Percentiles rank a stretch among this genome's conserved stretches.
These are phyloP conservation scores for Primulina tabacum DNA, from an alignment of 257 asterid species.

Conservation along the genomic window DNA sequence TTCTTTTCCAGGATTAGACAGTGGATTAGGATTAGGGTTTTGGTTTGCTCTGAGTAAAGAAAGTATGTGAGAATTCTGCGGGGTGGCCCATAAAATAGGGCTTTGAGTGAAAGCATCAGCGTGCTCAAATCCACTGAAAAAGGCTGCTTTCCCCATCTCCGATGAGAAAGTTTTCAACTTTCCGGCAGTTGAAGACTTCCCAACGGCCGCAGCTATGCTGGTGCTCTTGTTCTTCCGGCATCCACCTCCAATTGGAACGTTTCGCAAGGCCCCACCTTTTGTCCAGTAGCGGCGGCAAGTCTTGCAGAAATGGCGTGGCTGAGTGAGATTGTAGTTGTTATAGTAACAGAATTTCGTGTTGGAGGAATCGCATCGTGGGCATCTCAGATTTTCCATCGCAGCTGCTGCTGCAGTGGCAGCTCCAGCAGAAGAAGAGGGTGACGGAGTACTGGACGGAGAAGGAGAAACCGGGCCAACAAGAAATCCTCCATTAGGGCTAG, in stretches of 20 bases:
- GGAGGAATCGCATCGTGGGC: constrained; percentile 82
- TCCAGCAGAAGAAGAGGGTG: constrained; percentile 30
- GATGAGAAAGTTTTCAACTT: constrained; percentile 39
- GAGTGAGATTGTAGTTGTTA: constrained; percentile 90
- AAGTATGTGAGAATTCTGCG: constrained; percentile 51
- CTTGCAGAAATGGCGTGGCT: constrained; percentile 93
- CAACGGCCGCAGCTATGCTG: constrained; percentile 29
- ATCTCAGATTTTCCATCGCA: constrained; percentile 47
- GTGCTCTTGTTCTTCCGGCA: constrained; percentile 69
- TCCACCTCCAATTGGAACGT: constrained; percentile 87
- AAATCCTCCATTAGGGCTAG: constrained; percentile 30
- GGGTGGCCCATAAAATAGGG: constrained; percentile 46
- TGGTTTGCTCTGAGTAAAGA: constrained; percentile 50
- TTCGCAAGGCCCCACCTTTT: constrained; percentile 82
- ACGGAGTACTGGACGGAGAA: constrained; percentile 26
- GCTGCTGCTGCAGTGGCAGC: constrained; percentile 9
- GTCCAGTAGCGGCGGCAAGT: constrained; percentile 96
- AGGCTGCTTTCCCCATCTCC: constrained; percentile 35
- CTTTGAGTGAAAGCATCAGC: constrained; percentile 28
- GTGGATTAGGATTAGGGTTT: constrained; percentile 39
- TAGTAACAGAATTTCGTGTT: constrained; percentile 85
- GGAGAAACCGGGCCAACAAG: constrained; percentile 32
- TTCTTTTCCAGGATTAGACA: constrained; percentile 34
- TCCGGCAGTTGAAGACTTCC: constrained; percentile 37
- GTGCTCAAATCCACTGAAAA: constrained; percentile 38